Percentiles rank a stretch among this genome's conserved stretches.
Evolutionary conservation across 352 stramenopile genomes (phyloP).

Genomic region (Phytopythium helicoides): DNA sequence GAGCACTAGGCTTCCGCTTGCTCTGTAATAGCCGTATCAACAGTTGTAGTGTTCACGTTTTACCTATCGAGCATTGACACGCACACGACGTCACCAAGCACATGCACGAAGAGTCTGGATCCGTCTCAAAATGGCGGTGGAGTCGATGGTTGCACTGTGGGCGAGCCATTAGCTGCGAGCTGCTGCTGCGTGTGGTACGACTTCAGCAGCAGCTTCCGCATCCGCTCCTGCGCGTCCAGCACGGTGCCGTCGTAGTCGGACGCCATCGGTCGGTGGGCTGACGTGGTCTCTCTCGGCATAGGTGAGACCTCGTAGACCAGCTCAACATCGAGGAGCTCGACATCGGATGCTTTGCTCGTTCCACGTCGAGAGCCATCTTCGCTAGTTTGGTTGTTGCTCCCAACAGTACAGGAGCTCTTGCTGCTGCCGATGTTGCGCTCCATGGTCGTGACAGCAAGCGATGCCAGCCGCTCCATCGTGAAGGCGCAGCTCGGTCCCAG

Average conservation of each 20-base stretch:
- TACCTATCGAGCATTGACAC: no score
- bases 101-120: no score
- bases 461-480: constrained; percentile 78
- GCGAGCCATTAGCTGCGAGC: constrained; percentile 44
- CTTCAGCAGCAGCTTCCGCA: constrained; percentile 76
- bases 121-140: background rate
- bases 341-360: constrained; percentile 2
- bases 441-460: constrained; percentile 75
- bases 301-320: constrained; percentile 16
- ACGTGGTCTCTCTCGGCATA: constrained; percentile 34
- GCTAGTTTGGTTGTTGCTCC: constrained; percentile 21
- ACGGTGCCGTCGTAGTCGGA: constrained; percentile 9
- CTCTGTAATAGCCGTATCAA: no score
- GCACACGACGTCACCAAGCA: background rate
- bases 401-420: constrained; percentile 17
- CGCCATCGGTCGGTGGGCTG: no score
- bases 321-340: constrained; percentile 15
- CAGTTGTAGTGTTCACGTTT: no score
- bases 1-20: no score
- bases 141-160: constrained; percentile 6
- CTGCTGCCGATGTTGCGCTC: constrained; percentile 44
- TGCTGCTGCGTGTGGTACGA: constrained; percentile 81
- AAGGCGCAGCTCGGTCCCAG: constrained; percentile 70
- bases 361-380: constrained; percentile 5
- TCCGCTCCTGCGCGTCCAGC: constrained; percentile 69